Evolutionary conservation across 1,139 yeast species (phyloP).

Genomic region (Magnusiomyces fungicola): DNA sequence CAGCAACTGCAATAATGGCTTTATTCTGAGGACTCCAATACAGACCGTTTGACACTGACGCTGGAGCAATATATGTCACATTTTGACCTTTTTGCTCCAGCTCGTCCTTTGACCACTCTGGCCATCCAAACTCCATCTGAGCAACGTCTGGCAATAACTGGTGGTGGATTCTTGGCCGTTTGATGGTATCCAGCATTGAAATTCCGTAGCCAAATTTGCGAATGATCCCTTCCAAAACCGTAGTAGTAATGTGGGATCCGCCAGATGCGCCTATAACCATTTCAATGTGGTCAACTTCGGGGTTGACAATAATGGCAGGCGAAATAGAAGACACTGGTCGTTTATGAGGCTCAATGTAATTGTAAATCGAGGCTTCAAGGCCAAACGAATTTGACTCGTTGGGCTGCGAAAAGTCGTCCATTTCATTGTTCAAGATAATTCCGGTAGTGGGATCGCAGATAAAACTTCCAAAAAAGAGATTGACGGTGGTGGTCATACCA

Average conservation of each 20-base stretch:
- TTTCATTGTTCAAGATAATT: constrained; percentile 74
- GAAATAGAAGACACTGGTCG: constrained; percentile 81
- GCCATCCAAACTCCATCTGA: constrained; percentile 50
- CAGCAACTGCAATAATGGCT: constrained; percentile 46
- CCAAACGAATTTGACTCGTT: constrained; percentile 64
- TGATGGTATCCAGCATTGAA: constrained; percentile 58
- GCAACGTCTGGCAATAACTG: constrained; percentile 72
- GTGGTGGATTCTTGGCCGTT: constrained; percentile 81
- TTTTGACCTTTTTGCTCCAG: constrained; percentile 39
- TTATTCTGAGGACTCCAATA: constrained; percentile 24
- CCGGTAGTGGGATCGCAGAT: constrained; percentile 81
- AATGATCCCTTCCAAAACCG: constrained; percentile 72
- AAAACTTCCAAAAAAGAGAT: constrained; percentile 71
- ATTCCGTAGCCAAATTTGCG: constrained; percentile 51
- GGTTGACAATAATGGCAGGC: constrained; percentile 61
- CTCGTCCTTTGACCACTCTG: constrained; percentile 29
- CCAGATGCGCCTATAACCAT: constrained; percentile 89
- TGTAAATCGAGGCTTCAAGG: constrained; percentile 70
- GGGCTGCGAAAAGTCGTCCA: constrained; percentile 93
- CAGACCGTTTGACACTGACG: constrained; percentile 46
- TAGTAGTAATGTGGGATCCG: constrained; percentile 82
- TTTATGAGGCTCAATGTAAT: constrained; percentile 64
- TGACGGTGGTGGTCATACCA: constrained; percentile 85
- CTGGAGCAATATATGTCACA: constrained; percentile 32
- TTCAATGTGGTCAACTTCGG: constrained; percentile 42